Evolutionary conservation across 208 protist genomes (phyloP), one percentile per base, ranked within the genome.

Genomic region (Trypanosoma brucei): DNA sequence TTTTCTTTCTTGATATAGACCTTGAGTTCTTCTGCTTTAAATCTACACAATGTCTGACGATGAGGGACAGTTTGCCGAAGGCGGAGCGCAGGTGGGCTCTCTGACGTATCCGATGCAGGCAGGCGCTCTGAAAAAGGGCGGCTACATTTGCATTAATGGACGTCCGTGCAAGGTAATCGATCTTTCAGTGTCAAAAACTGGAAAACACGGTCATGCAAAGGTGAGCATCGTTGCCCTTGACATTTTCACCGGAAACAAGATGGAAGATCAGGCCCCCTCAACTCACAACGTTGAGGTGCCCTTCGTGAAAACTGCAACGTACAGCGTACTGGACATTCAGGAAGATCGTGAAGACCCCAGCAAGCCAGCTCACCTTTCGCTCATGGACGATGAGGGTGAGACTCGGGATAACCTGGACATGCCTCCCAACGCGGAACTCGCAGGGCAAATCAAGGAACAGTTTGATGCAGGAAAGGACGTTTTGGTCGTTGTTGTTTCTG

Each of bases 131-230:
- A 96, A 95, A 74, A 97, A 97, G 75, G 89, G 89, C 39, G 84
- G 84, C 38, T 88, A 93, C 67, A 68, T 95, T 52, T 83, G 83
- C 69, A 96, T 97, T 63, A 95, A 97, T 67, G 67, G 73, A 58
- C 80, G 80, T 33, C 97, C 98, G 55, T 99, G 97, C 86, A 99
- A 98, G 82, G 89, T 99, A 49, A 96, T 98, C 62, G 97, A 98
- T 67, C 93, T 98, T 72, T 98, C 92, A 52, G 98, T 97, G 31
- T 99, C 98, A 45, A 99, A 98, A 87, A 98, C 97, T 55, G 98
- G 98, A 65, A 99, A 99, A 87, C 98, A 99, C 83, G 98, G 98
- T 68, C 94, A 98, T 79, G 98, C 98, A 39, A 99, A 99, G 89
- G 97, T 98, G 49, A 90, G 98, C 72, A 95, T 99, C 73, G 89